phyloP scores from a whole-genome alignment of 192 early-diverging fungal genomes.

The Dimargaris xerosporica region DNA sequence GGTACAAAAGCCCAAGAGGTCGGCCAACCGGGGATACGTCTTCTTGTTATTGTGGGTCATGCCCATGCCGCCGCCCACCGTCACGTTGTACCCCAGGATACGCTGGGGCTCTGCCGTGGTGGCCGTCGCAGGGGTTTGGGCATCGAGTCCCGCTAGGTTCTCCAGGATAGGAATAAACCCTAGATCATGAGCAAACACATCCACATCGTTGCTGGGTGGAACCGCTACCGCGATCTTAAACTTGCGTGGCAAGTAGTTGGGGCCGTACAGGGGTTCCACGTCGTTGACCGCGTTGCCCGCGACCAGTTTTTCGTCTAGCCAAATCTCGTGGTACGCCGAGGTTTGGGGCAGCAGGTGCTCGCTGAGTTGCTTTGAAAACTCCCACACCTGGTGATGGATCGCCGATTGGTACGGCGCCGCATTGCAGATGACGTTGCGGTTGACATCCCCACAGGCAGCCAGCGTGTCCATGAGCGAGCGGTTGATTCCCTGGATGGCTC shows the following conservation, averaged over 20 bases:
- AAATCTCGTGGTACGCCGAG: conserved; percentile 93
- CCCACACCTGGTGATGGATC: conserved; percentile 61
- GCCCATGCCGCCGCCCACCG: conserved; percentile 95
- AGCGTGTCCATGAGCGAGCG: conserved; percentile 78
- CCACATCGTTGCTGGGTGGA: conserved; percentile 93
- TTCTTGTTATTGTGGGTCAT: conserved; percentile 97
- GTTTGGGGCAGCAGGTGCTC: conserved; percentile 72
- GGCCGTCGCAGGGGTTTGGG: conserved; percentile 15
- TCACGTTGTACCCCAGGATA: conserved; percentile 84
- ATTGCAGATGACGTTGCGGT: conserved; percentile 91
- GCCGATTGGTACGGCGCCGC: conserved; percentile 69
- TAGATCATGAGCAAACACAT: conserved; percentile 90
- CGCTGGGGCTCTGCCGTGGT: conserved; percentile 15
- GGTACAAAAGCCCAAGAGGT: conserved; percentile 64
- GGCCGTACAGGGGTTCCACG: conserved; percentile 82
- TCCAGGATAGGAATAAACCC: conserved; percentile 85
- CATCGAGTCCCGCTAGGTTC: conserved; percentile 12
- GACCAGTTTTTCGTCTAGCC: conserved; percentile 82
- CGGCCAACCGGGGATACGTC: conserved; percentile 80
- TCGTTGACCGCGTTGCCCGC: conserved; percentile 66
- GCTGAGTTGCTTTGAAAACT: conserved; percentile 55
- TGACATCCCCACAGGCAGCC: conserved; percentile 96
- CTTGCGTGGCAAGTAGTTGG: conserved; percentile 88
- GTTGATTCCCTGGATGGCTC: conserved; percentile 85
- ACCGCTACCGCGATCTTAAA: conserved; percentile 93